Percentiles rank a stretch among this genome's conserved stretches.
These are phyloP conservation scores for Kwoniella sp. DNA, from an alignment of 768 basidiomycete genomes.

Conservation along the genomic window DNA sequence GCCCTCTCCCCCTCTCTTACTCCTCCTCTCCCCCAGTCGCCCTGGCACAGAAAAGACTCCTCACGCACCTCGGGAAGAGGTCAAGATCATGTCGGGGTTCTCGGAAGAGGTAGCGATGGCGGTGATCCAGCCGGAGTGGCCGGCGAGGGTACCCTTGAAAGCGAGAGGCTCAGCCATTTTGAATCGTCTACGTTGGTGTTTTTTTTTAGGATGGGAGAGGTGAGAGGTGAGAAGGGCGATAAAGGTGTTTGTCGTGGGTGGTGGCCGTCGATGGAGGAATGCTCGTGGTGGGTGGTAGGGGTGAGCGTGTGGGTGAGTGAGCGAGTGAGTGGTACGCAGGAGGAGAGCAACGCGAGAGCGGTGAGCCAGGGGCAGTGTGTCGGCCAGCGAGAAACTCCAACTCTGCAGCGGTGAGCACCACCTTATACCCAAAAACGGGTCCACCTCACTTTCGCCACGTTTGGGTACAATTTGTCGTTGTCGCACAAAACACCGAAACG, in stretches of 20 bases:
- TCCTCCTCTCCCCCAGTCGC: not conserved
- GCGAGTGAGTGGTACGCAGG: too few species aligned
- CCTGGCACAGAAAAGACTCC: not conserved
- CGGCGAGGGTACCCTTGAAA: constrained; percentile 84
- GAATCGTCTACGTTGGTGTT: not conserved
- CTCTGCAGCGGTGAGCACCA: too few species aligned
- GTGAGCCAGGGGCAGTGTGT: not conserved
- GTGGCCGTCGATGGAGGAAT: too few species aligned
- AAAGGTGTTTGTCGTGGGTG: not conserved
- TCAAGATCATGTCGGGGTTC: constrained; percentile 98
- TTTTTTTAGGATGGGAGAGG: constrained; percentile 4
- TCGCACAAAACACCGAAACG: constrained; percentile 3
- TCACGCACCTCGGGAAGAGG: constrained; percentile 84
- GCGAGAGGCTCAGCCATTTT: constrained; percentile 78
- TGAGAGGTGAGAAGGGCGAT: not conserved
- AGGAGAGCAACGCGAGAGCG: not conserved
- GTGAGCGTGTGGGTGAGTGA: not conserved
- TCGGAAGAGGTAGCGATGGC: constrained; percentile 97
- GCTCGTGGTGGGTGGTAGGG: not conserved
- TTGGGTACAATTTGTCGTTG: constrained; percentile 1
- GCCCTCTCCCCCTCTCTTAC: not conserved
- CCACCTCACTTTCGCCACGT: constrained; percentile 18
- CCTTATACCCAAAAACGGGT: not conserved
- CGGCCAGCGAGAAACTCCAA: not conserved
- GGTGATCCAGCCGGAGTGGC: constrained; percentile 97